Evolutionary conservation across 2,329 filamentous ascomycete species (phyloP), one percentile per base, ranked within the genome.

Genomic region (Penicillium sp.): DNA sequence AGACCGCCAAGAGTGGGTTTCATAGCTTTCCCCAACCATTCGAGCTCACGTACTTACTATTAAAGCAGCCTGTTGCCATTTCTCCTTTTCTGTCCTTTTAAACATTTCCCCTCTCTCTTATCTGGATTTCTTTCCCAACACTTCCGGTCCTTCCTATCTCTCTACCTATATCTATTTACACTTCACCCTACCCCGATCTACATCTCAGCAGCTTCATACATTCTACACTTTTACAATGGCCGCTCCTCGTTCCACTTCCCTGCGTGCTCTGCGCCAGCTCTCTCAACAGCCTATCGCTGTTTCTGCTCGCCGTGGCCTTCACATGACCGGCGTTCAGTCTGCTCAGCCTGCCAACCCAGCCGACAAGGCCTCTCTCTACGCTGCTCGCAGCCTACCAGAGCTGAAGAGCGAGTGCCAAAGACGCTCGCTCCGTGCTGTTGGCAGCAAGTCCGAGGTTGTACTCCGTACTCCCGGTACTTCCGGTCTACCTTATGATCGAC

Each of bases 301-400:
- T 20, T 62, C 70, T 45, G 52, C 65, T 47, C 70, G 69, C 56
- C 79, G 80, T 55, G 64, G 67, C 46, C 73, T 83, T 40, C 77
- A 79, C 68, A 81, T 82, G 70, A 83, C 80, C 28, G 79, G 79
- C 44, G 75, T 76, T 31, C 72, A 79, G 23, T 79, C 78, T 41
- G 80, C 76, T 50, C 59, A 78, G 69, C 54, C 72, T 63, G 59
- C 68, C 72, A 67, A 71, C 65, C 59, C 75, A 58, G 62, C 72
- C 26, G 77, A 80, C 56, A 76, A 75, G 57, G 70, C 76, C 14
- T 71, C 72, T 34, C 61, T 74, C 46, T 77, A 77, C 48, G 68
- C 75, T 27, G 74, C 77, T 47, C 73, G 73, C 50, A 76, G 71
- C 50, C 64, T 79, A 36, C 68, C 73, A 40, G 75, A 77, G 44